Base-by-base conservation (phyloP, 1,284 basidiomycete genomes). In the Tylopilus orsonianus region DNA sequence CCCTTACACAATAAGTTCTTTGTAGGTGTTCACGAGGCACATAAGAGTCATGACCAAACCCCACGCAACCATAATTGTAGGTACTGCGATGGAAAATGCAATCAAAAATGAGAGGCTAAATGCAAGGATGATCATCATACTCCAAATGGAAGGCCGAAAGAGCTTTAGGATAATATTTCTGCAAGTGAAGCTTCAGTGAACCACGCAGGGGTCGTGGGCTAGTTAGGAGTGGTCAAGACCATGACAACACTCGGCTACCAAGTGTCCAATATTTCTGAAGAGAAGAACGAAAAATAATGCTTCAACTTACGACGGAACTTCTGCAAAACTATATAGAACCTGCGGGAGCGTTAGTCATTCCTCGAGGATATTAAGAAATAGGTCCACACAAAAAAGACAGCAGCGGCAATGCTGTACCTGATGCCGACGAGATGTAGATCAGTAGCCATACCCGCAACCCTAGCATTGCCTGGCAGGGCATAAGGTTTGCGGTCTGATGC, bases 41-140 rank as follows among this genome's bases (percentile, higher is more conserved):
- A 68, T 73, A 0, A 73, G 54, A 7, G 66, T 71, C 66, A 68
- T 76, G 9, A 77, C 66, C 20, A 73, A 48, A 46, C 75, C 77
- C 76, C 75, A 77, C 10, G 71, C 71, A 6, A 78, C 56, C 77
- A 77, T 78, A 26, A 78, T 77, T 5, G 64, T 57, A 3, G 75
- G 75, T 50, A 77, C 75, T 76, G 34, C 8, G 43, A 34, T 20
- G 9, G 4, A n/a, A 30, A 40, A 35, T 26, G n/a, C 20, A 20
- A 36, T 58, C 20, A 41, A 49, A 49, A 23, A 12, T 18, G 13
- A 18, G 51, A 29, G n/a, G 8, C 9, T 8, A 30, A 2, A 8
- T 4, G 19, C 22, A 44, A 12, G 14, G 23, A 42, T 22, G n/a
- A 30, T 19, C 18, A n/a, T 23, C 68, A 22, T 57, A 77, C 75